Base-by-base conservation (phyloP, 1,284 basidiomycete genomes). In the Polyporus tsugae region DNA sequence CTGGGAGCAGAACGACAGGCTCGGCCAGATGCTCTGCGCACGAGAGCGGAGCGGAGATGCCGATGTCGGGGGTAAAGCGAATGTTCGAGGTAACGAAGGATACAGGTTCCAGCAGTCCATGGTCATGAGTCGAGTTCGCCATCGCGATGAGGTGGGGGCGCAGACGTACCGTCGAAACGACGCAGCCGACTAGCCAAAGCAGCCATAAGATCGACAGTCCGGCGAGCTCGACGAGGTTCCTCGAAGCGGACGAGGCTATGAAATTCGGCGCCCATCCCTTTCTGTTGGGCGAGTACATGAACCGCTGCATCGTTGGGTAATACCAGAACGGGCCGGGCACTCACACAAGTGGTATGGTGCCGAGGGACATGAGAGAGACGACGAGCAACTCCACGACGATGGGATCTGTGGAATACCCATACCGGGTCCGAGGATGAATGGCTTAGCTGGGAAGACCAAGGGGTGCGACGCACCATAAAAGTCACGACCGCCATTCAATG, bases 101-200 rank as follows among this genome's bases (percentile, higher is more conserved):
- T 29, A 2, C 2, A 2, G 29, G 29, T 29, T 29, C 29, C 29
- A 29, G 29, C 29, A 29, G 29, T 29, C 29, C 29, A 29, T 29
- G 29, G 29, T 29, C 29, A 22, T 59, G 36, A 59, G 58, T 19
- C 5, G 15, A 35, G 29, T 55, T 15, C 6, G 15, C 29, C 46
- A 25, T 7, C 29, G 10, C 33, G 33, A 10, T 17, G 55, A 13
- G 33, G 53, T 11, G 3, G 33, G 7, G 17, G 59, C 7, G 15
- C 33, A 81, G 88, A 81, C 88, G 69, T 75, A 91, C 91, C 0
- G 85, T 87, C 0, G 91, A 85, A 46, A 89, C 78, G 11, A 82
- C 85, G 22, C 87, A 85, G 19, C 91, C 91, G 35, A 89, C 81
- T 7, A 92, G 81, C 88, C 89, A 91, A 72, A 92, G 85, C 38